phyloP scores from a whole-genome alignment of 139 green algal species.

The Chloropicon primus region DNA sequence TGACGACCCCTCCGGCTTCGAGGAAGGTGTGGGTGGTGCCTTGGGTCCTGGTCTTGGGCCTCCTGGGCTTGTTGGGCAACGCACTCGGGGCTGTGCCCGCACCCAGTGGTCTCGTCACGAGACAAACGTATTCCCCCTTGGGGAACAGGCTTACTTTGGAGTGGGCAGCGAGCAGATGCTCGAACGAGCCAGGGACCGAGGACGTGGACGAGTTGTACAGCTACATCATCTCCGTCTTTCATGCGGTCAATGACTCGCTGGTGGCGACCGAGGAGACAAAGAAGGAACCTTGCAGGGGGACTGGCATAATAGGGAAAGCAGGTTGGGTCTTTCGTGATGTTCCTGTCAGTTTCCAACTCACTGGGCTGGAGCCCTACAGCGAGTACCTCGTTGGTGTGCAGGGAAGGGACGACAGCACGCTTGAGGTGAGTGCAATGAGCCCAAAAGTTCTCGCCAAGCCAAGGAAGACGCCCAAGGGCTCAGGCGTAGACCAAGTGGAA shows the following conservation, averaged over 20 bases:
- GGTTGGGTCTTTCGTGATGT: too few species aligned
- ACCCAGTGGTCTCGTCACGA: not conserved
- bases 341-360: too few species aligned
- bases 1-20: too few species aligned
- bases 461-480: not conserved
- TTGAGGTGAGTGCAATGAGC: not conserved
- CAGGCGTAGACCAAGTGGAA: too few species aligned
- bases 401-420: too few species aligned
- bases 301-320: too few species aligned
- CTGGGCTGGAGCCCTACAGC: not conserved
- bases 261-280: not conserved
- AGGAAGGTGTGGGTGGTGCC: too few species aligned
- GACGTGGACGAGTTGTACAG: not conserved
- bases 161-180: not conserved
- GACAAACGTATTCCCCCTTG: not conserved
- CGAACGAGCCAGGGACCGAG: too few species aligned
- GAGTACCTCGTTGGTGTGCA: not conserved
- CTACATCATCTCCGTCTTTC: too few species aligned
- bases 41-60: too few species aligned
- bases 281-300: not conserved
- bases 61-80: too few species aligned
- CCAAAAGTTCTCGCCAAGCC: not conserved
- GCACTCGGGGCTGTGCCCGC: not conserved
- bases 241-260: too few species aligned
- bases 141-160: not conserved